These are phyloP conservation scores for Exophiala mesophila DNA, from an alignment of 2,329 filamentous ascomycete species.

Conservation along the genomic window DNA sequence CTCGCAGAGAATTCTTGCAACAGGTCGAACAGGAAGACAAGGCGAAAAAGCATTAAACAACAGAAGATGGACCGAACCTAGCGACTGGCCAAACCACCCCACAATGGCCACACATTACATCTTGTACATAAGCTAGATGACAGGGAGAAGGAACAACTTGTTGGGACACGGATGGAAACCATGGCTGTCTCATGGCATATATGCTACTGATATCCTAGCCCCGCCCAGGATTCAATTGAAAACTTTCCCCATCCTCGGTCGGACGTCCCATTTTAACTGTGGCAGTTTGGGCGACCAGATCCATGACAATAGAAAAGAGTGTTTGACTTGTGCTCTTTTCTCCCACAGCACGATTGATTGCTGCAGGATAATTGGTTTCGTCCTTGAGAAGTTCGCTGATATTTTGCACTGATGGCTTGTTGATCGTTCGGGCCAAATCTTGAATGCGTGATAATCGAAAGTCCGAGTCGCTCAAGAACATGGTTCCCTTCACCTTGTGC, in stretches of 20 bases:
- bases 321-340: conserved; percentile 30
- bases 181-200: too few relatives aligned
- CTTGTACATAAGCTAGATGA: conserved; percentile 22
- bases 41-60: conserved; percentile 29
- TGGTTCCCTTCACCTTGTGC: conserved; percentile 18
- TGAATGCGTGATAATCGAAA: conserved; percentile 31
- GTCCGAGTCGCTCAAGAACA: conserved; percentile 26
- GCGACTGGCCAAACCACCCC: too few relatives aligned
- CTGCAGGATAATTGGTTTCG: conserved; percentile 30
- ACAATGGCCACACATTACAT: conserved; percentile 2
- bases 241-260: conserved; percentile 26
- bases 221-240: conserved; percentile 29
- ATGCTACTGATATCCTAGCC: too few relatives aligned
- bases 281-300: conserved; percentile 31
- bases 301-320: conserved; percentile 39
- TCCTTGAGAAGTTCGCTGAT: conserved; percentile 33
- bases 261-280: conserved; percentile 34
- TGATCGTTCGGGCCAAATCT: conserved; percentile 25
- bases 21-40: conserved; percentile 46
- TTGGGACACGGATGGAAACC: too few relatives aligned
- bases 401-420: conserved; percentile 14
- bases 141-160: conserved; percentile 5
- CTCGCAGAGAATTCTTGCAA: conserved; percentile 48
- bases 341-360: conserved; percentile 32
- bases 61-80: too few relatives aligned